Evolutionary conservation across 2,329 filamentous ascomycete species (phyloP), one percentile per base, ranked within the genome.

Genomic region (Dendryphion nanum): DNA sequence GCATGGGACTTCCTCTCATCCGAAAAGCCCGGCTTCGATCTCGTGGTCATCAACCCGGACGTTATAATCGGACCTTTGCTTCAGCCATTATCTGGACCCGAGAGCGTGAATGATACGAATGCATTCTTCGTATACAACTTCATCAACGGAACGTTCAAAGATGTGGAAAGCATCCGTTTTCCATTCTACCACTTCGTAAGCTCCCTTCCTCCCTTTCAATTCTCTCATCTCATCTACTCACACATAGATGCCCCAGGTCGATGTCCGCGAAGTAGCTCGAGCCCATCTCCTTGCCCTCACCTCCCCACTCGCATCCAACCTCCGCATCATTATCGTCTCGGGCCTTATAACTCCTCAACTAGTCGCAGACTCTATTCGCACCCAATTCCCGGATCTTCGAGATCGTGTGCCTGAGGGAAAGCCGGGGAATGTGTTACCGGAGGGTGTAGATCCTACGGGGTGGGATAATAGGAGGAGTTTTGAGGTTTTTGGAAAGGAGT

Each of bases 281-380:
- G 63, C 60, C 2, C 65, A 85, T 45, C 71, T 84, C 16, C 68
- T 69, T 16, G 77, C 78, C 0, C 63, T 68, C 1, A 67, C 75
- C 32, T 60, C 73, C 3, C 68, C 74, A 1, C 73, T 74, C 18
- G 68, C 68, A 4, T 78, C 75, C 0, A 77, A 73, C 5, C 71
- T 79, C 54, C 70, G 82, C 1, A 83, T 81, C 60, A 78, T 82
- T 50, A 56, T 83, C 30, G 74, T 79, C 29, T 71, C 72, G 0
- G 75, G 73, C 1, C 66, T 75, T 13, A 63, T 54, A 35, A 45
- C 46, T 12, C 38, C 42, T 3, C 42, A 45, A 18, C 26, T 45
- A n/a, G 32, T 36, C 12, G 17, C 37, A 12, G 35, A 41, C 23
- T 24, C 35, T 13, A 38, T 42, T 21, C 30, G 35, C 5, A 35